Evolutionary conservation across 805 yeast species (phyloP), one percentile per base, ranked within the genome.

Genomic region (Saturnispora sekii): DNA sequence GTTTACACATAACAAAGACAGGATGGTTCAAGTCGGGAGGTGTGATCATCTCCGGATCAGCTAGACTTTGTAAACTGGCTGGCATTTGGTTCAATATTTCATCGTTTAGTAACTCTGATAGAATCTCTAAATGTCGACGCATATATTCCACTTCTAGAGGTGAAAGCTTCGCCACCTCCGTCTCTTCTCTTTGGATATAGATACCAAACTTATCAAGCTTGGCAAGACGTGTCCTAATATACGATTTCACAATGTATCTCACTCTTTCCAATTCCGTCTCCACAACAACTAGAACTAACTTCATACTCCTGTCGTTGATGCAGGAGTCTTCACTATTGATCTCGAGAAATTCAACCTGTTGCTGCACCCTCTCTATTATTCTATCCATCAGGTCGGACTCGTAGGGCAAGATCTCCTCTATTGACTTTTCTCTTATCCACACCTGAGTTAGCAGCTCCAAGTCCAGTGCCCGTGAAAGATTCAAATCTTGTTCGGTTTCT

Each of bases 201-300:
- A 84, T 65, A 21, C 86, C 70, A 61, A 66, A 80, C 50, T 70
- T 72, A 64, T 88, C 96, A 40, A 93, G 75, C 62, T 84, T 89
- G 48, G 68, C 65, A 45, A 88, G 61, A 47, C 98, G 69, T 6
- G 90, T 74, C 49, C 98, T 72, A 31, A 89, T 67, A 59, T 87
- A 90, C 11, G 86, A 73, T 42, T 97, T 66, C n/a, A 89, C 69
- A 32, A 90, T 62, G 59, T 81, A 93, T 54, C 81, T 86, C 29
- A 87, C 75, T 46, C 98, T 67, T 55, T 93, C 97, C 18, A 93
- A 72, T 53, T 93, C 97, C 11, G 94, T 82, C 58, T 93, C 98
- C 53, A 90, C 80, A 18, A 94, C 76, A 67, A 93, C 76, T 38
- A 89, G 67, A 47, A 84, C 81, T 47, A 90, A 63, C 57, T 89